A percentile compares a stretch with the other conserved stretches of the same genome.
phyloP scores from a whole-genome alignment of 192 early-diverging fungal species.

The Coemansia sp. region DNA sequence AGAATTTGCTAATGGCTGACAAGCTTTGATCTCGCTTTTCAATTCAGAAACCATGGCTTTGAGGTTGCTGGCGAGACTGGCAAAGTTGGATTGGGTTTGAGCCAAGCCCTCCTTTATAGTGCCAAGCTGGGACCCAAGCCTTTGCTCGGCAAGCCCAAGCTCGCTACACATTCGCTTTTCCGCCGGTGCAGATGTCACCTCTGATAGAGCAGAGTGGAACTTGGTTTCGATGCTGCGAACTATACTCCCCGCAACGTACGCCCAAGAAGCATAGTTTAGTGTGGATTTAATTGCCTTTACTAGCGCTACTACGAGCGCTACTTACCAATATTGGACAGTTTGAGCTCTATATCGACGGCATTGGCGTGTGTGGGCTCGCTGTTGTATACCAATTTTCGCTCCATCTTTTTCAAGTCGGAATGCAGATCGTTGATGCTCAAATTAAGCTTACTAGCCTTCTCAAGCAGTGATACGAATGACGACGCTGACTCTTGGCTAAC shows the following conservation, averaged over 20 bases:
- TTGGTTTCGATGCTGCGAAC: neutral
- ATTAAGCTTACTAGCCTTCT: slow-evolving; percentile 47
- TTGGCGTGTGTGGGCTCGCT: slow-evolving; percentile 17
- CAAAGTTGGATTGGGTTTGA: neutral
- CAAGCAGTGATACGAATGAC: slow-evolving; percentile 41
- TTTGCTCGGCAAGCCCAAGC: slow-evolving; percentile 1
- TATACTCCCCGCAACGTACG: neutral
- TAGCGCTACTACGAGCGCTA: neutral
- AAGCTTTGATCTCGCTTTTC: neutral
- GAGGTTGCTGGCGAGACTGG: neutral
- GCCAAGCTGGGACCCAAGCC: neutral
- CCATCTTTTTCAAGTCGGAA: slow-evolving; percentile 45
- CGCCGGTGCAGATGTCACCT: neutral
- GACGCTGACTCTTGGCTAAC: slow-evolving; percentile 19
- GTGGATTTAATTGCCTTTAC: neutral
- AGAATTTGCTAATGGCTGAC: neutral
- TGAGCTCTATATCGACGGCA: slow-evolving; percentile 39
- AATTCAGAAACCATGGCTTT: neutral
- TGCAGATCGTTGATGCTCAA: slow-evolving; percentile 48
- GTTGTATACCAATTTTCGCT: slow-evolving; percentile 25
- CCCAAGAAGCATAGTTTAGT: no score
- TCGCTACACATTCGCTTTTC: neutral
- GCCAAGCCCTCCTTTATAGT: neutral
- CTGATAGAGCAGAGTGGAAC: neutral
- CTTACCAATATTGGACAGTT: slow-evolving; percentile 38